These are phyloP conservation scores for Paramyrothecium roridum DNA, from an alignment of 2,329 filamentous ascomycete genomes.

Conservation along the genomic window DNA sequence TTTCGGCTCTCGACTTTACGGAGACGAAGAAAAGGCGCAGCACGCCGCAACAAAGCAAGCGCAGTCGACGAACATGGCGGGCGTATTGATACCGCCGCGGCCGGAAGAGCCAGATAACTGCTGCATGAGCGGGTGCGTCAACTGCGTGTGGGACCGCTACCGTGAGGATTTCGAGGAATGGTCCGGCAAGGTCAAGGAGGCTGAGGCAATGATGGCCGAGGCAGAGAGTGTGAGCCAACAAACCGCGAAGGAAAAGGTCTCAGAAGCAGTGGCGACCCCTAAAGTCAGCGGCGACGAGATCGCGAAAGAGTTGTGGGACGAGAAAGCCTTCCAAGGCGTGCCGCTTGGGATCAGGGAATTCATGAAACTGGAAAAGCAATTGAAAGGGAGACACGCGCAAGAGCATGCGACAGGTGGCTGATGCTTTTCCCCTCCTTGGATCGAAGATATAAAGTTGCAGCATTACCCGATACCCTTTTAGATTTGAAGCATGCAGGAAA, in stretches of 20 bases:
- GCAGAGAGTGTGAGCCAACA: constrained; percentile 37
- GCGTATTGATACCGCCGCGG: constrained; percentile 76
- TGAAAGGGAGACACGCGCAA: constrained; percentile 70
- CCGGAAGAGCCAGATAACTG: constrained; percentile 95
- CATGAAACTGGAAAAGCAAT: constrained; percentile 91
- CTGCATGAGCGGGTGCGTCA: constrained; percentile 98
- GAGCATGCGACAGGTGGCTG: constrained; percentile 49
- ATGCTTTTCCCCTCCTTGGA: not conserved
- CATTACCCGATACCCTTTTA: too few species aligned
- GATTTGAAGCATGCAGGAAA: too few species aligned
- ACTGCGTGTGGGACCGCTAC: constrained; percentile 93
- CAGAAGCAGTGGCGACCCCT: constrained; percentile 74
- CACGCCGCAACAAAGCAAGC: constrained; percentile 55
- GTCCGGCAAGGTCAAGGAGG: constrained; percentile 60
- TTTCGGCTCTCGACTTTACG: constrained; percentile 77
- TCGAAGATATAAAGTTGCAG: too few species aligned
- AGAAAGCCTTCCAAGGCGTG: constrained; percentile 73
- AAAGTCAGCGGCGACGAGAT: constrained; percentile 35
- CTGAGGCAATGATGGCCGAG: constrained; percentile 51
- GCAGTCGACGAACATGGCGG: constrained; percentile 66
- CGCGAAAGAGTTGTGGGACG: constrained; percentile 54
- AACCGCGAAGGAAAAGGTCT: constrained; percentile 59
- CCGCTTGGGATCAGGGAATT: constrained; percentile 94
- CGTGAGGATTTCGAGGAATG: constrained; percentile 92
- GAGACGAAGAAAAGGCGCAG: constrained; percentile 66